Conservation (phyloP, 225 moss, liverwort and hornwort species). For the Sphagnum contortum region DNA sequence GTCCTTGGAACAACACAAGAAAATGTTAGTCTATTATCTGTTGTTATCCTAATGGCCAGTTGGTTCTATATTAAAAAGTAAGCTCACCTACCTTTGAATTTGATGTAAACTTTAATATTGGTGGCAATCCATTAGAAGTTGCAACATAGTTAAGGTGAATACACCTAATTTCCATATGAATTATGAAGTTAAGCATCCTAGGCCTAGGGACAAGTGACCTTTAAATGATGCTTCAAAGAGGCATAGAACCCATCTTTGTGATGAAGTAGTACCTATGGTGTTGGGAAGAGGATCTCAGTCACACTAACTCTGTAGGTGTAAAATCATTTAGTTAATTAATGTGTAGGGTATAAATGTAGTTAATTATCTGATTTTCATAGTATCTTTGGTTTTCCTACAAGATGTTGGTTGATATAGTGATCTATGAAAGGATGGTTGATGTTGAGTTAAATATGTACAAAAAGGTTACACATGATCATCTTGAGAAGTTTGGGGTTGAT, state of each 20-base stretch:
- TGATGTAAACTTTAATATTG: too few relatives aligned
- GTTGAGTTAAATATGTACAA: constrained; percentile 50
- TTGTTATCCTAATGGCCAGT: constrained; percentile 69
- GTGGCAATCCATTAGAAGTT: too few relatives aligned
- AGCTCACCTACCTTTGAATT: constrained; percentile 2
- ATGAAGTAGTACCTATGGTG: too few relatives aligned
- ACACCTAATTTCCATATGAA: too few relatives aligned
- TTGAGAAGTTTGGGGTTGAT: constrained; percentile 89
- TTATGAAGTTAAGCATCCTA: too few relatives aligned
- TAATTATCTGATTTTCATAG: background rate
- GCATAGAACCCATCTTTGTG: too few relatives aligned
- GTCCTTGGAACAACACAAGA: constrained; percentile 47
- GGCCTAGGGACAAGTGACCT: too few relatives aligned
- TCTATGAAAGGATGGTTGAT: constrained; percentile 83
- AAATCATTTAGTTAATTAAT: background rate
- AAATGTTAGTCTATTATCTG: constrained; percentile 92
- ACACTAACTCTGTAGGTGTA: too few relatives aligned
- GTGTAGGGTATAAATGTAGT: background rate
- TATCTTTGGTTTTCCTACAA: constrained; percentile 12
- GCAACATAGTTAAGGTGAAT: too few relatives aligned
- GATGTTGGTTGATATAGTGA: constrained; percentile 91
- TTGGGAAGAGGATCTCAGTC: too few relatives aligned
- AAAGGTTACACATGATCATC: constrained; percentile 72
- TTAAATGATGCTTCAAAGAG: too few relatives aligned
- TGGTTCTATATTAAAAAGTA: constrained; percentile 80